Base-by-base conservation (phyloP, 2,329 filamentous ascomycete species). In the Colletotrichum cordylinicola region DNA sequence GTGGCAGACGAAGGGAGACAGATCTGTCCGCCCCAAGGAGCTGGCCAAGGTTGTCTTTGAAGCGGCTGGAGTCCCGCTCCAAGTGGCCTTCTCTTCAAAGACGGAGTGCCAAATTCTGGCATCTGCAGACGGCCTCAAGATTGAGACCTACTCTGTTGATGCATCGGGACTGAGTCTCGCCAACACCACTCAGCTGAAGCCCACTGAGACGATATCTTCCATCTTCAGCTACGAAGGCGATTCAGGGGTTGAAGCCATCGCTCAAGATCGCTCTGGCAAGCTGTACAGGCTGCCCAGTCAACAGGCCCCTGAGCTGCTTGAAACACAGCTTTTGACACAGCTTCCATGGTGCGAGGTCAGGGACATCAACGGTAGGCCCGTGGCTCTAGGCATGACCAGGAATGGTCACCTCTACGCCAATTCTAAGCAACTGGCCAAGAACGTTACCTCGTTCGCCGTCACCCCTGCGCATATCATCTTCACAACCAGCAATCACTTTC, bases 361-460 rank as follows among this genome's bases (percentile, higher is more conserved):
- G 8, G 52, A 68, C 5, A 58, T 78, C 27, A 71, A 71, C 9
- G 75, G 60, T 15, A 55, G 31, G 37, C 67, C 48, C n/a, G 83
- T 90, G 5, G 87, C 86, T 4, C 86, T 91, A 80, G 94, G 95
- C 2, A 86, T 98, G 78, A 94, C 95, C 5, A 90, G 91, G 64
- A 94, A 92, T 71, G 97, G 97, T 0, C 90, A 93, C 70, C 87
- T 99, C 1, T 98, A 94, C 82, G 95, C 94, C 55, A 94, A 96
- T 81, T 92, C 93, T 4, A 91, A 90, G 18, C 87, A 94, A 7
- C 86, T 98, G 60, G 91, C 93, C 16, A 95, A 94, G 83, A 98
- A 97, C 80, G 98, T 96, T 84, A 98, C 96, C 0, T 99, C 97
- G 0, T 98, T 98, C 80, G 83, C 96, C 8, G 86, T 96, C 31